Evolutionary conservation across 2,329 filamentous ascomycete genomes (phyloP).

Genomic region (Teratosphaeria viscida): DNA sequence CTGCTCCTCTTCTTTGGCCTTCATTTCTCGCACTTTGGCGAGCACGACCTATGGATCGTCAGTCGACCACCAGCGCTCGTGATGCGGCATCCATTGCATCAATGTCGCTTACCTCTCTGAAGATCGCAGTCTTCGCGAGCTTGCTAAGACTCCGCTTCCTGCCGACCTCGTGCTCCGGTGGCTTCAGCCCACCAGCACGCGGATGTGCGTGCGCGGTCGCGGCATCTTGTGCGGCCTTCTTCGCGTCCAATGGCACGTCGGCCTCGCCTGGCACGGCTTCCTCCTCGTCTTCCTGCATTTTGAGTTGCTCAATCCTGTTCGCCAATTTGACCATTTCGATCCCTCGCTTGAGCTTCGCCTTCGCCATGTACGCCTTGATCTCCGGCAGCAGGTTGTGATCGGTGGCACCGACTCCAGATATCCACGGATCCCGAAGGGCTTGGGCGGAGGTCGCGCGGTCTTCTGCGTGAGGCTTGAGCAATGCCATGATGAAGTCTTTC

Average conservation of each 20-base stretch:
- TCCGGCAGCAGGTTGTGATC: conserved; percentile 97
- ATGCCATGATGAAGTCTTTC: conserved; percentile 79
- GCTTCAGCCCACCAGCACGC: conserved; percentile 8
- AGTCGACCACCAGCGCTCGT: conserved; percentile 2
- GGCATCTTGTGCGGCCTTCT: conserved; percentile 43
- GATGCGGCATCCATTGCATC: not conserved
- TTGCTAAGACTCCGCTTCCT: conserved; percentile 47
- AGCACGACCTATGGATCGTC: conserved; percentile 46
- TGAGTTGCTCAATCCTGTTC: conserved; percentile 90
- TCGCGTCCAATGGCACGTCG: conserved; percentile 53
- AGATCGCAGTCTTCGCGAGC: conserved; percentile 61
- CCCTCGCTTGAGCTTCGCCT: conserved; percentile 79
- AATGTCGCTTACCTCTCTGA: conserved; percentile 61
- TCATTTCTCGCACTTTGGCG: conserved; percentile 86
- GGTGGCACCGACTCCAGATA: conserved; percentile 78
- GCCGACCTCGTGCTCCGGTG: conserved; percentile 17
- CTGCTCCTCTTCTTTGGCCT: conserved; percentile 62
- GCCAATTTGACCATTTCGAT: conserved; percentile 94
- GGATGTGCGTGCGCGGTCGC: conserved; percentile 19
- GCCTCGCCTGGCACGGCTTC: conserved; percentile 51
- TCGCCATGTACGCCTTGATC: conserved; percentile 87
- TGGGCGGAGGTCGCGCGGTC: conserved; percentile 59
- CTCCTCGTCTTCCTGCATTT: conserved; percentile 83
- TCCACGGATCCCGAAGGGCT: conserved; percentile 47
- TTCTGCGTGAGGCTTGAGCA: conserved; percentile 69